phyloP scores from a whole-genome alignment of 371 early-diverging fungal genomes.

The Rhizopus sp. region DNA sequence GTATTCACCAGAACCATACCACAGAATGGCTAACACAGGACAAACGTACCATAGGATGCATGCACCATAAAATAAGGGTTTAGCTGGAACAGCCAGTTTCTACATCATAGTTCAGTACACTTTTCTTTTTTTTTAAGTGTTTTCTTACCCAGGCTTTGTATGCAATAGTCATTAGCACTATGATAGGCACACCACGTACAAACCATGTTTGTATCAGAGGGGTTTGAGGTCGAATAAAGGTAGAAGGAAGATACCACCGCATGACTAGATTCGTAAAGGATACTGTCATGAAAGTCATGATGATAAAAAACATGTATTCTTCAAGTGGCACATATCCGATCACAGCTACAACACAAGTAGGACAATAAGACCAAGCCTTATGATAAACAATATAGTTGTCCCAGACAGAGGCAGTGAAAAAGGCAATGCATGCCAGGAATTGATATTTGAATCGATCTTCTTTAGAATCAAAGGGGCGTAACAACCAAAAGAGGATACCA shows the following conservation, averaged over 20 bases:
- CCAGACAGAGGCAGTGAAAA: slow-evolving; percentile 63
- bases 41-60: slow-evolving; percentile 57
- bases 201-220: slow-evolving; percentile 25
- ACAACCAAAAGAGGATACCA: slow-evolving; percentile 30
- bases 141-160: slow-evolving; percentile 45
- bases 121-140: not conserved
- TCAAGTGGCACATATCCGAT: slow-evolving; percentile 68
- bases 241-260: slow-evolving; percentile 46
- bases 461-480: slow-evolving; percentile 42
- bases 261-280: slow-evolving; percentile 44
- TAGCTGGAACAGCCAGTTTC: slow-evolving; percentile 38
- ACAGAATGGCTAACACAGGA: slow-evolving; percentile 59
- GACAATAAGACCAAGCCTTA: slow-evolving; percentile 58
- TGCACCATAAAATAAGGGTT: slow-evolving; percentile 55
- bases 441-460: slow-evolving; percentile 46
- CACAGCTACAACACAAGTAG: slow-evolving; percentile 50
- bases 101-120: slow-evolving; percentile 5
- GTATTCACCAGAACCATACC: slow-evolving; percentile 59
- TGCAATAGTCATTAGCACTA: slow-evolving; percentile 28
- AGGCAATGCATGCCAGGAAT: slow-evolving; percentile 46
- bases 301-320: slow-evolving; percentile 65
- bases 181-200: slow-evolving; percentile 40
- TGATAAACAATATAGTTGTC: slow-evolving; percentile 63
- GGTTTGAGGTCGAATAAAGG: slow-evolving; percentile 32
- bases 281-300: slow-evolving; percentile 58